Base-by-base conservation (phyloP, 2,329 filamentous ascomycete genomes). In the Cladorrhinum sp. region DNA sequence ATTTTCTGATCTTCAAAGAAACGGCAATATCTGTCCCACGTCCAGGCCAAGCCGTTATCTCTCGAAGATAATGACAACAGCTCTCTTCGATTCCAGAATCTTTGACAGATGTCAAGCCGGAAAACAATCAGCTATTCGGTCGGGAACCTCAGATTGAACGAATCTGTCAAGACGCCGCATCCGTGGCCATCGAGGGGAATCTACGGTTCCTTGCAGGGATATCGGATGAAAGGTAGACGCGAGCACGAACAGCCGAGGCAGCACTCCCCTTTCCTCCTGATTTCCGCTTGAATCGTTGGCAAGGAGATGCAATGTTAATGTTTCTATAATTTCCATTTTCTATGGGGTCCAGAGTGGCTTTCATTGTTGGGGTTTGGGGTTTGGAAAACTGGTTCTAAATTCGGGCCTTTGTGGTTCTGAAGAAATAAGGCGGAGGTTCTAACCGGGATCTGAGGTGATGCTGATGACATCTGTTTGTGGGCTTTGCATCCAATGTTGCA, bases 161-260 rank as follows among this genome's bases (percentile, higher is more conserved):
- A 51, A 18, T 48, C 55, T 52, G 2, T 12, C 24, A 52, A 20
- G n/a, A 55, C 32, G 32, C 54, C 50, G 41, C 57, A 50, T 50
- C 32, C 23, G 25, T 29, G 41, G 49, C 29, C 54, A 56, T 49
- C 38, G 29, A 20, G 50, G 7, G 2, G 55, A 13, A 45, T 45
- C 41, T 45, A 45, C 41, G 41, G 41, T 45, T 18, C 41, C 41
- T 45, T 45, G 45, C 58, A 62, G 56, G 58, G 60, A 58, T 61
- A 58, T 60, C 52, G 55, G 51, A 50, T 32, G 55, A 60, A 54
- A 45, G 60, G 55, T 60, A 57, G 38, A 50, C 55, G 60, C 53
- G 60, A 64, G 56, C 58, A 61, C 58, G 58, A 62, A 64, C 54
- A 64, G 58, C 63, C 63, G 63, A 64, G 63, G 63, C 60, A 59